Conservation (phyloP, 2,329 filamentous ascomycete species). For the Elsinoe necatrix region DNA sequence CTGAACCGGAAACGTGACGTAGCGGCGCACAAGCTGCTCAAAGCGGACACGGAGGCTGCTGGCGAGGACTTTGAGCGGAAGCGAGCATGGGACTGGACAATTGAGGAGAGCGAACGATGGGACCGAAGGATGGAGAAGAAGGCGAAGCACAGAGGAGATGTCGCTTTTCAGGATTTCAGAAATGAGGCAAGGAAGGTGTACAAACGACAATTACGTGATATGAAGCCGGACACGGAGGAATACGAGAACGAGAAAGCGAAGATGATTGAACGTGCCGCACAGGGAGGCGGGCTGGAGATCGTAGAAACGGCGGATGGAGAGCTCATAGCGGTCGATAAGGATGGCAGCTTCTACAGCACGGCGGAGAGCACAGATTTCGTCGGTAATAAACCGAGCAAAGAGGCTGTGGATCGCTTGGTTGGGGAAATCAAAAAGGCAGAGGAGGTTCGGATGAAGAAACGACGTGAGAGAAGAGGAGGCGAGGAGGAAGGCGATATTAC, state of each 20-base stretch:
- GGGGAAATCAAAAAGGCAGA: constrained; percentile 81
- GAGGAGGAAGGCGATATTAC: constrained; percentile 89
- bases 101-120: constrained; percentile 91
- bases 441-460: constrained; percentile 75
- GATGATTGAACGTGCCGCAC: constrained; percentile 75
- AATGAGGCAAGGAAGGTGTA: constrained; percentile 88
- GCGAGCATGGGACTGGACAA: constrained; percentile 96
- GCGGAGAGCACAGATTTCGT: constrained; percentile 73
- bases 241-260: constrained; percentile 82
- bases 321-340: constrained; percentile 84
- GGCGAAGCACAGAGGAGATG: constrained; percentile 68
- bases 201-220: constrained; percentile 74
- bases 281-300: constrained; percentile 77
- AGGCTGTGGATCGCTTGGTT: constrained; percentile 79
- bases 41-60: constrained; percentile 75
- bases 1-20: constrained; percentile 81
- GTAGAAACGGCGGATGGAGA: constrained; percentile 94
- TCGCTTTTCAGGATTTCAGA: constrained; percentile 81
- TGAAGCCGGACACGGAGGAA: constrained; percentile 68
- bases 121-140: constrained; percentile 86
- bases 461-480: constrained; percentile 63
- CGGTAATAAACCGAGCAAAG: constrained; percentile 78
- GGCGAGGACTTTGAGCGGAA: constrained; percentile 96
- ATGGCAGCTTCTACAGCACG: constrained; percentile 84
- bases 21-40: constrained; percentile 84